Evolutionary conservation across 2,329 filamentous ascomycete genomes (phyloP).

Genomic region (Xylaria sp.): DNA sequence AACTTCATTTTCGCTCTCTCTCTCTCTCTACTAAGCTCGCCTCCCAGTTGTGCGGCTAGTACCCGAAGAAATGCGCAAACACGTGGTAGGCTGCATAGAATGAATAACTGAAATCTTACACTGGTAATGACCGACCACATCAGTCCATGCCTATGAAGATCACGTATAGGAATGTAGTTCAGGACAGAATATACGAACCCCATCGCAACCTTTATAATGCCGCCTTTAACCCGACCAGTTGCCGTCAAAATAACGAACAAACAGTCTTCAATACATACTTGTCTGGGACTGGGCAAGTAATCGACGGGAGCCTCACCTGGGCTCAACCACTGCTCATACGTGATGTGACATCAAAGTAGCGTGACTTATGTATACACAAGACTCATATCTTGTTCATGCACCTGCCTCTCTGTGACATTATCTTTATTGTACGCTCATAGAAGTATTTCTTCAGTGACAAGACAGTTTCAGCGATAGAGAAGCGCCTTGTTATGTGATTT

Average conservation of each 20-base stretch:
- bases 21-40: neutral
- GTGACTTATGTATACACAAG: neutral
- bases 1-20: neutral
- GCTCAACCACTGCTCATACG: neutral
- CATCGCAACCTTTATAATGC: neutral
- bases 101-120: neutral
- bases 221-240: neutral
- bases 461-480: neutral
- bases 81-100: neutral
- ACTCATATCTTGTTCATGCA: too few species aligned
- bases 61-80: neutral
- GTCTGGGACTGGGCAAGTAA: neutral
- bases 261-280: neutral
- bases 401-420: neutral
- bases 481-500: conserved; percentile 1
- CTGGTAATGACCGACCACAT: neutral
- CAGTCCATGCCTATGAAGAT: neutral
- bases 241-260: neutral
- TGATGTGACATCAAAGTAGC: neutral
- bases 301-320: neutral
- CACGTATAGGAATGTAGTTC: neutral
- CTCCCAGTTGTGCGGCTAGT: neutral
- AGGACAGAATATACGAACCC: neutral
- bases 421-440: neutral
- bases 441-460: neutral